Conservation (phyloP, 129 eudicot genomes). For the Scalesia atractyloides region DNA sequence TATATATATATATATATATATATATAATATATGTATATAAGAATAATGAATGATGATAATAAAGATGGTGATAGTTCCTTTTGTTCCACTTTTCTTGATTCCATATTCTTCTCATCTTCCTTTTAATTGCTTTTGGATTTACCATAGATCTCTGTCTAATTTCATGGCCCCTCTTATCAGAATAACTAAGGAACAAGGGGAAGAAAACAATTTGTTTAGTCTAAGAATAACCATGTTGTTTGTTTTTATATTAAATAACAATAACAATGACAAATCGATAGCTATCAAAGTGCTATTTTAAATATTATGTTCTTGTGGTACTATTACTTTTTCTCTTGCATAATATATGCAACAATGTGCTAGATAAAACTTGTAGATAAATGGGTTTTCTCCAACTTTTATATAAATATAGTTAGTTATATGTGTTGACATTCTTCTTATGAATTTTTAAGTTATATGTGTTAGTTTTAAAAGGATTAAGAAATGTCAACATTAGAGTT, state of each 20-base stretch:
- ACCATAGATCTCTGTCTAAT: constrained; percentile 51
- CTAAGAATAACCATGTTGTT: not conserved
- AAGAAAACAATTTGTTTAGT: constrained; percentile 3
- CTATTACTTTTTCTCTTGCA: not conserved
- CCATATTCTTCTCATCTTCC: constrained; percentile 58
- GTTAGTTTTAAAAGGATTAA: too few relatives aligned
- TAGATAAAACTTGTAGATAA: not conserved
- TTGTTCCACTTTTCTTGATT: constrained; percentile 79
- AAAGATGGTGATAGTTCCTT: constrained; percentile 69
- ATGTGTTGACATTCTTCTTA: too few relatives aligned
- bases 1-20: not conserved
- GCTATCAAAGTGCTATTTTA: not conserved
- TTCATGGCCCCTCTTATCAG: constrained; percentile 51
- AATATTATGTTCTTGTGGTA: not conserved
- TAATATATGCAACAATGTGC: not conserved
- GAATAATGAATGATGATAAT: constrained; percentile 39
- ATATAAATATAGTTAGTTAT: too few relatives aligned
- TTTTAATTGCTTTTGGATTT: constrained; percentile 58
- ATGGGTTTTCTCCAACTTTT: not conserved
- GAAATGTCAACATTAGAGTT: too few relatives aligned
- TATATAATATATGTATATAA: not conserved
- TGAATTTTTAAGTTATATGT: too few relatives aligned
- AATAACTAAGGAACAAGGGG: constrained; percentile 18
- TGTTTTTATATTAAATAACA: not conserved
- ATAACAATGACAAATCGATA: constrained; percentile 3